phyloP scores from a whole-genome alignment of 805 yeast species.

The Citeromyces matritensis region DNA sequence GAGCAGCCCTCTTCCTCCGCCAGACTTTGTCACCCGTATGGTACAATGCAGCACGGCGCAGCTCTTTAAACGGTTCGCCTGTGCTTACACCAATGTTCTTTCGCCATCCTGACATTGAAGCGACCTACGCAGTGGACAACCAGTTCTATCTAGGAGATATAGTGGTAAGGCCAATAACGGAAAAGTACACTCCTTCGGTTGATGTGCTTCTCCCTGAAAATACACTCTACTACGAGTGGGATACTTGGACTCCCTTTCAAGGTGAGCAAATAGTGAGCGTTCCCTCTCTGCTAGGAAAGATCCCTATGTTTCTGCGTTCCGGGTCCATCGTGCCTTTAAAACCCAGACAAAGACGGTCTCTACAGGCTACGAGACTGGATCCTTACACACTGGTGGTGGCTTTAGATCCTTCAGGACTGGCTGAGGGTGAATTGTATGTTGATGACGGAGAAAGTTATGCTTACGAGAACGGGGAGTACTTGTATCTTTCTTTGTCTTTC shows the following conservation, averaged over 20 bases:
- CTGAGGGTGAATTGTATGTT: slow-evolving; percentile 43
- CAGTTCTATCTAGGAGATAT: slow-evolving; percentile 67
- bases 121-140: slow-evolving; percentile 53
- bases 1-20: slow-evolving; percentile 59
- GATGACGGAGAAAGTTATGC: slow-evolving; percentile 78
- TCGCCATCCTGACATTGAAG: slow-evolving; percentile 29
- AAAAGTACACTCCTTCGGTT: slow-evolving; percentile 25
- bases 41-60: slow-evolving; percentile 63
- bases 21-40: slow-evolving; percentile 65
- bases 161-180: slow-evolving; percentile 68
- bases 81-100: slow-evolving; percentile 57
- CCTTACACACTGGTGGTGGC: slow-evolving; percentile 70
- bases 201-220: slow-evolving; percentile 37
- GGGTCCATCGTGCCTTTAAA: slow-evolving; percentile 60
- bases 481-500: slow-evolving; percentile 24
- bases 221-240: slow-evolving; percentile 41
- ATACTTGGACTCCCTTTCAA: slow-evolving; percentile 13
- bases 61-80: slow-evolving; percentile 51
- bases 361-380: slow-evolving; percentile 60
- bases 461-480: slow-evolving; percentile 32
- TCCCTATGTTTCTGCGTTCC: slow-evolving; percentile 67
- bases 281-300: slow-evolving; percentile 34
- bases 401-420: slow-evolving; percentile 24
- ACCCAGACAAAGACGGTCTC: slow-evolving; percentile 67
- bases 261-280: slow-evolving; percentile 23